Evolutionary conservation across 2,329 filamentous ascomycete species (phyloP), one percentile per base, ranked within the genome.

Genomic region (Ramichloridium luteum): DNA sequence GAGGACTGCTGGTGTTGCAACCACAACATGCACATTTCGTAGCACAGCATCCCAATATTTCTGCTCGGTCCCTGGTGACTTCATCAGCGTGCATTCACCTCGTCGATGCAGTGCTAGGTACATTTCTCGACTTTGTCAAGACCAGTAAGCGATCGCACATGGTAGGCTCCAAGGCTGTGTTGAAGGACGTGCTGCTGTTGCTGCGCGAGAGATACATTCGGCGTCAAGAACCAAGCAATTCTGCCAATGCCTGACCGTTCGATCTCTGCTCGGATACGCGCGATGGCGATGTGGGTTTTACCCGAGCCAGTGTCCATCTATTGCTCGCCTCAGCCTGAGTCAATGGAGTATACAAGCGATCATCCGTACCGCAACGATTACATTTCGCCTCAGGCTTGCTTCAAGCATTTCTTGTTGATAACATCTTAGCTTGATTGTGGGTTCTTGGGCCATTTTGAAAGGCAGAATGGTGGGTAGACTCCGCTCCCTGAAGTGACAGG

Each of bases 1-100:
- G 9, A 93, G 63, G 2, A 92, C 68, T 37, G 80, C 75, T 37
- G 78, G 75, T 0, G 85, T 90, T 0, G 80, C 84, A 2, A 93
- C 67, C 4, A 92, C 70, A n/a, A 92, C 64, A 1, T 72, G 67
- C 13, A 80, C 66, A 28, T 77, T 74, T 3, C 60, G 44, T 1
- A 93, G 60, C 2, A 78, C 64, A 0, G 61, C 63, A 36, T 80
- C 64, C 85, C 85, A 93, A 1, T 74, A 64, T 2, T 56, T 46
- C 42, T 74, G 65, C 4, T 72, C 66, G 0, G 70, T 74, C 84
- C 20, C 75, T 37, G 78, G 75, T 0, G 85, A 80, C 84, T 1
- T 92, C 67, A 4, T 92, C 70, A n/a, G 90, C 64, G 1, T 72
- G 67, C 13, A 80, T 65, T 28, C 77, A 74, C 3, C 60, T 44